phyloP scores from a whole-genome alignment of 1,284 basidiomycete species.

The Termitomyces sp. region DNA sequence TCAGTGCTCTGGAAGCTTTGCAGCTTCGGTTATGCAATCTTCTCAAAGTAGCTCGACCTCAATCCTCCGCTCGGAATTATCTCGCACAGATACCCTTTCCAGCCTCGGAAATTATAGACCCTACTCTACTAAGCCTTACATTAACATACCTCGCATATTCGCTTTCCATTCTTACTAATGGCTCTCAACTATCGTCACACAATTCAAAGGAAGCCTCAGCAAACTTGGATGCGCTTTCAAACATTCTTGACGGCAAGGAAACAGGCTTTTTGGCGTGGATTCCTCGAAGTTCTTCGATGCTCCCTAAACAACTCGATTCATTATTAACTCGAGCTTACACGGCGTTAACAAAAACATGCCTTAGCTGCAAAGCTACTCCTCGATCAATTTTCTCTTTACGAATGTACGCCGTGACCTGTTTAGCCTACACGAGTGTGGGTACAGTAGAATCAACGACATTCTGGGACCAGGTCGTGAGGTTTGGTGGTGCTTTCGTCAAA shows the following conservation, averaged over 20 bases:
- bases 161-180: conserved; percentile 34
- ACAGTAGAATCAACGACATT: conserved; percentile 44
- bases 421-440: conserved; percentile 38
- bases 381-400: conserved; percentile 41
- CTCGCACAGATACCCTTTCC: conserved; percentile 45
- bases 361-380: conserved; percentile 19
- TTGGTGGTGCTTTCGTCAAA: conserved; percentile 41
- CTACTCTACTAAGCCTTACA: conserved; percentile 45
- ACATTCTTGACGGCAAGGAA: conserved; percentile 24
- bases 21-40: conserved; percentile 37
- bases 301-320: conserved; percentile 50
- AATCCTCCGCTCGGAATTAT: conserved; percentile 18
- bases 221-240: conserved; percentile 27
- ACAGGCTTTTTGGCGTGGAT: conserved; percentile 52
- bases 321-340: conserved; percentile 57
- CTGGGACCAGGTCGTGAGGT: conserved; percentile 63
- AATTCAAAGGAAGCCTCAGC: conserved; percentile 18
- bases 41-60: conserved; percentile 14
- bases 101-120: conserved; percentile 26
- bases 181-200: conserved; percentile 17
- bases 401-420: conserved; percentile 41
- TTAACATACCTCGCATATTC: conserved; percentile 55
- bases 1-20: conserved; percentile 40
- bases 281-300: conserved; percentile 34
- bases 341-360: conserved; percentile 40